Evolutionary conservation across 768 basidiomycete species (phyloP).

Genomic region (Suillus weaverae): DNA sequence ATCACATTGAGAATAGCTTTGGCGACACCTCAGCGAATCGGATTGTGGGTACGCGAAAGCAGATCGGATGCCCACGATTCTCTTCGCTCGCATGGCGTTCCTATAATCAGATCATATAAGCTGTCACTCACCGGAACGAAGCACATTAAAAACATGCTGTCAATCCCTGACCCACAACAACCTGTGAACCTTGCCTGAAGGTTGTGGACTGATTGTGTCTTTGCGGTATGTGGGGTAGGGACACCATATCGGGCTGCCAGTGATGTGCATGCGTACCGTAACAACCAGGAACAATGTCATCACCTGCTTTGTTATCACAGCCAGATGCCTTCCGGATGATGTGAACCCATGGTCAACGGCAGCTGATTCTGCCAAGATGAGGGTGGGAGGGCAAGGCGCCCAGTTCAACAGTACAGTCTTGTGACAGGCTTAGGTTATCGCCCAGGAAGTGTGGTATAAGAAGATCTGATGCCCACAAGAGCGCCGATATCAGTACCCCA

Average conservation of each 20-base stretch:
- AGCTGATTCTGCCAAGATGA: slow-evolving; percentile 4
- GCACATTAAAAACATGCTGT: slow-evolving; percentile 6
- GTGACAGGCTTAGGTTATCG: not conserved
- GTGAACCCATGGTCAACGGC: not conserved
- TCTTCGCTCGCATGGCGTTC: not conserved
- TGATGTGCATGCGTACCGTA: slow-evolving; percentile 12
- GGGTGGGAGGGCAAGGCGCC: not conserved
- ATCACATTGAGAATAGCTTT: not conserved
- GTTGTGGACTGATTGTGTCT: slow-evolving; percentile 1
- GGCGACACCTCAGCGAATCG: slow-evolving; percentile 8
- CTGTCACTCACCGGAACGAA: not conserved
- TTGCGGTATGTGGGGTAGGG: not conserved
- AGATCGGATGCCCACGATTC: not conserved
- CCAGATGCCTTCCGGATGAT: not conserved
- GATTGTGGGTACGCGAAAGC: not conserved
- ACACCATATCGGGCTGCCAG: not conserved
- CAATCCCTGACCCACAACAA: not conserved
- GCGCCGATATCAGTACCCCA: slow-evolving; percentile 25
- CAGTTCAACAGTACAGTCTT: not conserved
- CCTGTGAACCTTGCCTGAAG: not conserved
- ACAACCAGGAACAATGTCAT: slow-evolving; percentile 16
- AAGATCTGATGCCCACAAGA: not conserved
- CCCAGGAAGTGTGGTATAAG: not conserved
- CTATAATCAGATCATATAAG: slow-evolving; percentile 14
- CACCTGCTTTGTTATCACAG: not conserved